Evolutionary conservation across 495 filamentous ascomycete species (phyloP).

Genomic region (Penicillium atrosanguineum): DNA sequence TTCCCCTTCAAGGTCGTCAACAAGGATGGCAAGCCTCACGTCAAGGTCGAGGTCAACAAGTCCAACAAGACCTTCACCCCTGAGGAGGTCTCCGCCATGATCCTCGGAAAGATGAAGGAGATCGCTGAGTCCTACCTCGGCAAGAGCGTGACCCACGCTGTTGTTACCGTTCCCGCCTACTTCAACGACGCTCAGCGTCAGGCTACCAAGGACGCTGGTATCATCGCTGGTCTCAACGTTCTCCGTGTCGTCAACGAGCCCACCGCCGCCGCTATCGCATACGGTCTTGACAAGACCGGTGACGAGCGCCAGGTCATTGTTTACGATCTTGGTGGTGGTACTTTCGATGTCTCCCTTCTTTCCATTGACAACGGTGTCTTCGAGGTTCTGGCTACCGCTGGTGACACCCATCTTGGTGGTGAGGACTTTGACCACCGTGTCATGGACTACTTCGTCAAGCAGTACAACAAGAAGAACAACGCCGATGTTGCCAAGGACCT

Average conservation of each 20-base stretch:
- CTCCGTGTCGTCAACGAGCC: constrained; percentile 97
- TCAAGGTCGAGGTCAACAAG: constrained; percentile 76
- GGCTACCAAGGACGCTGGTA: constrained; percentile 96
- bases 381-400: constrained; percentile 95
- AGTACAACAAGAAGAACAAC: constrained; percentile 98
- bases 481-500: constrained; percentile 91
- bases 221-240: constrained; percentile 92
- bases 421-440: constrained; percentile 99
- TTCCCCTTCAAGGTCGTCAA: constrained; percentile 85
- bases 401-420: constrained; percentile 99
- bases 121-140: constrained; percentile 86
- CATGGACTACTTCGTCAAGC: constrained; percentile 96
- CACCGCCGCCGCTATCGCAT: constrained; percentile 93
- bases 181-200: constrained; percentile 98
- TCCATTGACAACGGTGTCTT: constrained; percentile 97
- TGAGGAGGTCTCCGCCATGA: constrained; percentile 80
- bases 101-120: constrained; percentile 92
- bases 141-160: constrained; percentile 90
- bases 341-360: constrained; percentile 98
- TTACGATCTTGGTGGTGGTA: constrained; percentile 99
- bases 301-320: constrained; percentile 91
- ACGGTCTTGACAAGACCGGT: constrained; percentile 85
- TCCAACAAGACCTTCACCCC: constrained; percentile 75
- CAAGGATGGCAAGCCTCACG: constrained; percentile 77
- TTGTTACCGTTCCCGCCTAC: constrained; percentile 95